Percentiles rank a stretch among this genome's conserved stretches.
These are phyloP conservation scores for Arachnomyces sp. DNA, from an alignment of 2,329 filamentous ascomycete genomes.

Conservation along the genomic window DNA sequence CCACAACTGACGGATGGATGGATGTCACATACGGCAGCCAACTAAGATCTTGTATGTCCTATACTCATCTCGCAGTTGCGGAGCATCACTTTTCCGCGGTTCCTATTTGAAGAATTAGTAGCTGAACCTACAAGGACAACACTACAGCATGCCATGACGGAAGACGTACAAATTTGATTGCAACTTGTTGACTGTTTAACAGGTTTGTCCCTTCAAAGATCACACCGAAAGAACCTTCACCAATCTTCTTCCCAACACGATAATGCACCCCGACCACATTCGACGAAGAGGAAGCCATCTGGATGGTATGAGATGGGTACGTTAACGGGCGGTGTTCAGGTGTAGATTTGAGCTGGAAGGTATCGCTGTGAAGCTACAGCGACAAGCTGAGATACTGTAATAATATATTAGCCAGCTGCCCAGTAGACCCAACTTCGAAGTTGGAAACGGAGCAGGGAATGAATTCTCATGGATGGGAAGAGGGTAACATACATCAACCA, in stretches of 20 bases:
- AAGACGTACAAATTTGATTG: conserved; percentile 93
- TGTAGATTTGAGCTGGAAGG: conserved; percentile 1
- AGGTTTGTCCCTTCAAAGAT: conserved; percentile 98
- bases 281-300: conserved; percentile 80
- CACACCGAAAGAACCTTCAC: conserved; percentile 96
- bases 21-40: conserved; percentile 77
- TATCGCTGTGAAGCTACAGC: too few species aligned
- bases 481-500: too few species aligned
- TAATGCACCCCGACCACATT: conserved; percentile 99
- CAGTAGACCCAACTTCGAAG: too few species aligned
- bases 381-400: too few species aligned
- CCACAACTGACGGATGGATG: conserved; percentile 11
- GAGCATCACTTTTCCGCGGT: conserved; percentile 96
- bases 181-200: conserved; percentile 97
- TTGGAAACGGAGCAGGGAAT: too few species aligned
- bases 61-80: conserved; percentile 95
- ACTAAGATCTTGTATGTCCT: conserved; percentile 99
- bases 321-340: conserved; percentile 1
- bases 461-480: too few species aligned
- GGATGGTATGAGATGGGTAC: conserved; percentile 13
- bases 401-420: too few species aligned
- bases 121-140: background rate
- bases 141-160: conserved; percentile 1
- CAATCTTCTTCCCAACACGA: conserved; percentile 97
- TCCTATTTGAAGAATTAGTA: conserved; percentile 53